Percentiles rank a stretch among this genome's conserved stretches.
Evolutionary conservation across 306 rosid genomes (phyloP).

Genomic region (Ceratonia siliqua): DNA sequence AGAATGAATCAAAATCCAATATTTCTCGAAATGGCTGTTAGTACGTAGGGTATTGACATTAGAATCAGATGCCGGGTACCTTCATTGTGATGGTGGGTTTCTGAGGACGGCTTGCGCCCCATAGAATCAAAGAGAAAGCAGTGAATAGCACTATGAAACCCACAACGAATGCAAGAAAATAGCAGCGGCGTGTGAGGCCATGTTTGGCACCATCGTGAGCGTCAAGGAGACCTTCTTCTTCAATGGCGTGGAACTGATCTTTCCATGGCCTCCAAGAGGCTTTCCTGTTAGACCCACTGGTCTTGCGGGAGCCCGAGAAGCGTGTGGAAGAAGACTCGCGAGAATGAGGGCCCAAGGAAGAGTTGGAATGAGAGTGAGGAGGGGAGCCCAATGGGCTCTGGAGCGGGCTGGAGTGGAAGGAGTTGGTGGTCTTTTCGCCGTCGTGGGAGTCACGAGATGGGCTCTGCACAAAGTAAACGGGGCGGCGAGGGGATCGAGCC

Average conservation of each 20-base stretch:
- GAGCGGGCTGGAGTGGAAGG: conserved; percentile 77
- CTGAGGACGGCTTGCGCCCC: conserved; percentile 87
- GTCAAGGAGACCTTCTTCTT: conserved; percentile 83
- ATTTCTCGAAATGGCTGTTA: no score
- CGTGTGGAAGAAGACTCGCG: conserved; percentile 92
- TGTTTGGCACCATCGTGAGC: conserved; percentile 20
- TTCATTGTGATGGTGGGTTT: conserved; percentile 68
- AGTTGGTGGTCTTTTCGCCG: conserved; percentile 88
- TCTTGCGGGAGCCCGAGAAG: conserved; percentile 68
- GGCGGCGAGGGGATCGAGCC: conserved; percentile 60
- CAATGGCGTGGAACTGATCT: conserved; percentile 64
- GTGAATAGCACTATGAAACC: conserved; percentile 58
- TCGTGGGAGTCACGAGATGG: conserved; percentile 87
- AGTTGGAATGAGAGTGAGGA: conserved; percentile 90
- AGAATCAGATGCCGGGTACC: conserved; percentile 36
- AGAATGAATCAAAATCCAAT: not conserved
- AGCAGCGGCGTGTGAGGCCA: conserved; percentile 60
- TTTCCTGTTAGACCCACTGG: conserved; percentile 36
- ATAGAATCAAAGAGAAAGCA: conserved; percentile 71
- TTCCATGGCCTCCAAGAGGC: conserved; percentile 67
- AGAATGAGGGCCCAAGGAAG: conserved; percentile 81
- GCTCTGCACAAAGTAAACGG: conserved; percentile 81
- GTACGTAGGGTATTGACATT: no score
- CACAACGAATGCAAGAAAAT: conserved; percentile 52
- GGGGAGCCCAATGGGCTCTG: conserved; percentile 92